Evolutionary conservation across 2,329 filamentous ascomycete genomes (phyloP).

Genomic region (Paecilomyces sp.): DNA sequence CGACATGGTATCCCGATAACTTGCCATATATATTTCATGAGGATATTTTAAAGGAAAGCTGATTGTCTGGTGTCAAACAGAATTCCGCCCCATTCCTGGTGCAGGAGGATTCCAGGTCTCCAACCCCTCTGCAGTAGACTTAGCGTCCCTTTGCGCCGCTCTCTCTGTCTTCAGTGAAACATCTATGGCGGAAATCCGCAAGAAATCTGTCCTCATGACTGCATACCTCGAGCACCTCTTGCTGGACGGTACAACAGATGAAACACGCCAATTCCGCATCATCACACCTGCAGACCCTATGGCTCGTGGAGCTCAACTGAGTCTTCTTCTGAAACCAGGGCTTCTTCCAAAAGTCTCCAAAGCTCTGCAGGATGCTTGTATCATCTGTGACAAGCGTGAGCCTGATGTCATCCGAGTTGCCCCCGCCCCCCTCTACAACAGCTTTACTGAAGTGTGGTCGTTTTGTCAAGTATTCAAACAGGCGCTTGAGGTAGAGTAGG

Average conservation of each 20-base stretch:
- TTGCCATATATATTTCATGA: background rate
- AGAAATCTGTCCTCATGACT: constrained; percentile 65
- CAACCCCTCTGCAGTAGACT: constrained; percentile 71
- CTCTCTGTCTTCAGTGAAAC: constrained; percentile 68
- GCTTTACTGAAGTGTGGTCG: constrained; percentile 61
- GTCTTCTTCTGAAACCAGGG: constrained; percentile 61
- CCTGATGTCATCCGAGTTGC: constrained; percentile 78
- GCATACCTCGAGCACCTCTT: constrained; percentile 67
- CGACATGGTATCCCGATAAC: no score
- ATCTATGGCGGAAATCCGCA: constrained; percentile 57
- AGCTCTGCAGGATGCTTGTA: constrained; percentile 60
- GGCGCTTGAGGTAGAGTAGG: constrained; percentile 13
- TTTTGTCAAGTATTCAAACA: constrained; percentile 40
- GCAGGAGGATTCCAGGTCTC: constrained; percentile 74
- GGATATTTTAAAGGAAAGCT: background rate
- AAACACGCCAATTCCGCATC: constrained; percentile 45
- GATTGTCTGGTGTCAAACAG: constrained; percentile 13
- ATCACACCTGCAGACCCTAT: constrained; percentile 62
- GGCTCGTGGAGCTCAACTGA: constrained; percentile 70
- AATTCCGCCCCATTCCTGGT: constrained; percentile 68
- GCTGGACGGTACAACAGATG: constrained; percentile 26
- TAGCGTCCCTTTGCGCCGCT: constrained; percentile 63
- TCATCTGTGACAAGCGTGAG: constrained; percentile 74
- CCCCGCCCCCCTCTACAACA: constrained; percentile 75
- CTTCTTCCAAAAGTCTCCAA: constrained; percentile 61